These are phyloP conservation scores for Ustilago trichophora DNA, from an alignment of 1,284 basidiomycete species.

Conservation along the genomic window DNA sequence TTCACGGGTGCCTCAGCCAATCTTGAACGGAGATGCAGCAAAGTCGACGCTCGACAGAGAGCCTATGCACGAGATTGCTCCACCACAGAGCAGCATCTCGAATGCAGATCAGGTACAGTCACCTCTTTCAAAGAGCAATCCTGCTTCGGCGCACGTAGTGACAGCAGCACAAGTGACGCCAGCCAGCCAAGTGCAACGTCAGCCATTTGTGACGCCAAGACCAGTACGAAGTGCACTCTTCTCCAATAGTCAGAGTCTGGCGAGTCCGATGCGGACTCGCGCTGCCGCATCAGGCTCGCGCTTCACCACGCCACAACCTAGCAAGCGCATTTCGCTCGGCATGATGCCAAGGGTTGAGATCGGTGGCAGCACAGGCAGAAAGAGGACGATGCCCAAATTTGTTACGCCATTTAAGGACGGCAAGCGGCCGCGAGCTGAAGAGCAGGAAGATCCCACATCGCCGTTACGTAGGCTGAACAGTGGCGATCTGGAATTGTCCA, in stretches of 20 bases:
- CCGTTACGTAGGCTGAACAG: conserved; percentile 12
- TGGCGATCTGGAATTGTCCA: not conserved
- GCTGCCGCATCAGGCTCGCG: conserved; percentile 5
- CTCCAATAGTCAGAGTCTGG: not conserved
- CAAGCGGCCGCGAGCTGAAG: conserved; percentile 29
- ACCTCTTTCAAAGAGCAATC: not conserved
- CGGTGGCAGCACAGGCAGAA: conserved; percentile 22
- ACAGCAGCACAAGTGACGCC: not conserved
- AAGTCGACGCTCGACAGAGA: not conserved
- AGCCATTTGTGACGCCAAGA: conserved; percentile 16
- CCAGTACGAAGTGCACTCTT: conserved; percentile 4
- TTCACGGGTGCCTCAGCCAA: not conserved
- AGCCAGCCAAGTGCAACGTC: conserved; percentile 5
- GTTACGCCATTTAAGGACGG: conserved; percentile 54
- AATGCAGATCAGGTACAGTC: not conserved
- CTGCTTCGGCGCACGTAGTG: not conserved
- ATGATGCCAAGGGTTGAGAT: conserved; percentile 33
- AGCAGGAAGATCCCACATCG: conserved; percentile 11
- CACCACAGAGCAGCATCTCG: conserved; percentile 3
- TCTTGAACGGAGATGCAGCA: not conserved
- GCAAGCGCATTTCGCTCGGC: conserved; percentile 43
- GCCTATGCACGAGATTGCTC: conserved; percentile 25
- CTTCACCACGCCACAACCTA: conserved; percentile 28
- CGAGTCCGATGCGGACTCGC: conserved; percentile 17
- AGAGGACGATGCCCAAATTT: conserved; percentile 33